Evolutionary conservation across 495 filamentous ascomycete species (phyloP), one percentile per base, ranked within the genome.

Genomic region (Hyaloscypha variabilis): DNA sequence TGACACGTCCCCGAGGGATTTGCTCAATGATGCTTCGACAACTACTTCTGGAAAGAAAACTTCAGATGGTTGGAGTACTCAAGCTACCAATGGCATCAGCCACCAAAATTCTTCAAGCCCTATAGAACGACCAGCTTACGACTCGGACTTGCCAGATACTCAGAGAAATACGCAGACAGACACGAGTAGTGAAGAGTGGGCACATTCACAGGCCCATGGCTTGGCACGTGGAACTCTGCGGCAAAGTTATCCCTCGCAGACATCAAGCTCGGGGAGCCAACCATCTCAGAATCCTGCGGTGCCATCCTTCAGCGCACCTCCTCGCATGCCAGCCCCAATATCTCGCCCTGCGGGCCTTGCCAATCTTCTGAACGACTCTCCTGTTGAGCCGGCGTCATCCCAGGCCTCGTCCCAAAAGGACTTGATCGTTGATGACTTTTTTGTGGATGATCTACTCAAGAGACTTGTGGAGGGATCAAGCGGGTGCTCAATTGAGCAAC

Each of bases 401-500:
- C 67, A 71, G 59, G 52, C 64, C 31, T 72, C 72, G 0, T 81
- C 79, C 14, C 75, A 83, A 51, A 77, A 77, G 64, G 79, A 83
- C 60, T 67, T 90, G 21, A 79, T 90, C 34, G 63, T 93, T 50
- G 86, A 93, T 70, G 80, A 83, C 10, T 64, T 70, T 0, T 77
- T 81, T 42, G 73, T 91, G 46, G 72, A 82, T 11, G 70, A 79
- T 17, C 81, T 96, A 36, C 82, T 90, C 58, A 69, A 79, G 0
- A 74, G 82, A 29, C 75, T 97, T 24, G 84, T 86, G 0, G 74
- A 83, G 19, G 81, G 83, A 31, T 91, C 90, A 8, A 89, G 88
- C 50, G 93, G 93, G 0, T 93, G 87, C 77, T 90, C 87, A 2
- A 88, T 99, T 46, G 95, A 98, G 77, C 96, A 99, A 74, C 81